Evolutionary conservation across 108 stramenopile species (phyloP), one percentile per base, ranked within the genome.

Genomic region (Pinguiococcus pyrenoidosus): DNA sequence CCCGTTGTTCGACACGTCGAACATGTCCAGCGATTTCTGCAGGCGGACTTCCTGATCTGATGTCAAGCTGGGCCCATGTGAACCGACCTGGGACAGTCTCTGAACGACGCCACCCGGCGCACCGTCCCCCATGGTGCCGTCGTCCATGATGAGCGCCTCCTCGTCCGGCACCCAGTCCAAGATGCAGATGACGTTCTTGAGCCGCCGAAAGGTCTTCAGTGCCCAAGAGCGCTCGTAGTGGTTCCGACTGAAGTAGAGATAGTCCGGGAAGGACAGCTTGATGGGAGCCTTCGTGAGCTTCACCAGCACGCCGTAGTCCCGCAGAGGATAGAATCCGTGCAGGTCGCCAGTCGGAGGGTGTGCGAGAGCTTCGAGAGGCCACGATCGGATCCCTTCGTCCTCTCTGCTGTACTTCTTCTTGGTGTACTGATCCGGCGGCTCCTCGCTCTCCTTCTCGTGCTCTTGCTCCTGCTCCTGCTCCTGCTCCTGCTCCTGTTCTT

Each of bases 151-250:
- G 51, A 64, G 62, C 2, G 30, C 26, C 4, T 37, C 54, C 5
- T 37, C 36, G 32, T 66, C 45, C n/a, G 75, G 75, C 20, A 57
- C 58, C 61, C 62, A 92, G 54, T 95, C 92, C 84, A 98, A 75
- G 10, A 89, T 72, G 4, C 93, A 80, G 35, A 98, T 88, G 12
- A 95, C 80, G 74, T 95, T 98, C 74, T 98, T 95, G 43, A 98
- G 57, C 20, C 96, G 83, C 3, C 93, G 75, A 69, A 84, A 85
- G 9, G 89, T 92, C 62, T 83, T 85, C 34, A 87, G 68, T 29
- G 81, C 77, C 96, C 96, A 99, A 23, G 61, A 58, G 39, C 72
- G 74, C 37, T 94, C 79, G 57, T 89, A 99, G 72, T 96, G 87
- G 73, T 99, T 99, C 33, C 80, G 84, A 5, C 84, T 86, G 32